phyloP scores from a whole-genome alignment of 1,284 basidiomycete species.

The Trichosporon sp. region DNA sequence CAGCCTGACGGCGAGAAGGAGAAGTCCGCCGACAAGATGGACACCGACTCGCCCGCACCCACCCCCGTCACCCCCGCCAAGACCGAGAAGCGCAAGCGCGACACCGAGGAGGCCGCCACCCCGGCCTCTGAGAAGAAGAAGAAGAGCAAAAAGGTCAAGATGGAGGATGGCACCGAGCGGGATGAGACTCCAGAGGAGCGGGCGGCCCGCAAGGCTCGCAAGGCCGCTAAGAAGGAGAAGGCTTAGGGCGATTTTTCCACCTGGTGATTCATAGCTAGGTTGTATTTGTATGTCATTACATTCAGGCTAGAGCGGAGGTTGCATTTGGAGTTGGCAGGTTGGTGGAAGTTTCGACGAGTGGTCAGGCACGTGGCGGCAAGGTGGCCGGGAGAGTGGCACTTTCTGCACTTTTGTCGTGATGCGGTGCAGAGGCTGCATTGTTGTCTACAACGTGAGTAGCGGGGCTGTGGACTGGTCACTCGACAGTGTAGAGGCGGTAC shows the following conservation, averaged over 20 bases:
- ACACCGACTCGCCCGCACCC: slow-evolving; percentile 30
- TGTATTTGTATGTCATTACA: slow-evolving; percentile 1
- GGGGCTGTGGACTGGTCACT: neutral
- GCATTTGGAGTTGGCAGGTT: neutral
- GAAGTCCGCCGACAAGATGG: slow-evolving; percentile 18
- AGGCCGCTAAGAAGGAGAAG: slow-evolving; percentile 44
- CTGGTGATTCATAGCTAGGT: neutral
- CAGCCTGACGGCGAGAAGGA: slow-evolving; percentile 37
- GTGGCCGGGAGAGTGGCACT: neutral
- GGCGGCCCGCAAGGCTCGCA: slow-evolving; percentile 41
- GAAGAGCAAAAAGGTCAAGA: slow-evolving; percentile 53
- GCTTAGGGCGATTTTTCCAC: neutral
- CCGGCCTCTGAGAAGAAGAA: slow-evolving; percentile 56
- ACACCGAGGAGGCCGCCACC: slow-evolving; percentile 46
- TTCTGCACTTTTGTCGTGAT: too few species aligned
- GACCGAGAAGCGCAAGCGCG: slow-evolving; percentile 53
- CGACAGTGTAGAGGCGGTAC: neutral
- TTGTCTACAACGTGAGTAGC: too few species aligned
- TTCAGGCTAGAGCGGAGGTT: too few species aligned
- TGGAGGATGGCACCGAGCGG: slow-evolving; percentile 49
- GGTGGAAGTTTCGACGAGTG: neutral
- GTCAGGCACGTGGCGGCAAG: neutral
- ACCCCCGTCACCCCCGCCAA: slow-evolving; percentile 47
- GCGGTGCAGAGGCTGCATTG: neutral
- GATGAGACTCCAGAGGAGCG: slow-evolving; percentile 47